Evolutionary conservation across 2,329 filamentous ascomycete genomes (phyloP).

Genomic region (Ophiostoma perfectum): DNA sequence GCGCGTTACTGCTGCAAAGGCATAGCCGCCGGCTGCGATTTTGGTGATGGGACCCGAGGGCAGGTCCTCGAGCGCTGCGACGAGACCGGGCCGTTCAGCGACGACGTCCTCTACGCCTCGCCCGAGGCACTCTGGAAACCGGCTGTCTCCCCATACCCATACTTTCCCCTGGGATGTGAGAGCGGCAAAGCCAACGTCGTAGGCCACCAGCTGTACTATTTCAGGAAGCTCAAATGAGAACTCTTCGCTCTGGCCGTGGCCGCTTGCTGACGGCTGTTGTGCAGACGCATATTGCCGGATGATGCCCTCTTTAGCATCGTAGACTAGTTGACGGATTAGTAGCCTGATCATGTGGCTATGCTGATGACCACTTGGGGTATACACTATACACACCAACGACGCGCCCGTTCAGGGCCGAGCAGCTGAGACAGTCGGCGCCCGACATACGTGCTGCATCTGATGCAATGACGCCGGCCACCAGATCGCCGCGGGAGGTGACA

Average conservation of each 20-base stretch:
- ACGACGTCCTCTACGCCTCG: slow-evolving; percentile 41
- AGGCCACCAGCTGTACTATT: slow-evolving; percentile 42
- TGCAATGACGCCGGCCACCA: background rate
- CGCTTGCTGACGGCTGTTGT: background rate
- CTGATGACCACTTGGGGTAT: no score
- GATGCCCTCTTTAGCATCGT: background rate
- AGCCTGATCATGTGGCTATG: no score
- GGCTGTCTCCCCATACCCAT: slow-evolving; percentile 52
- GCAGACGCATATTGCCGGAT: slow-evolving; percentile 32
- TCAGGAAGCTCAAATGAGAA: slow-evolving; percentile 28
- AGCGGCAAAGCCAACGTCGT: slow-evolving; percentile 46
- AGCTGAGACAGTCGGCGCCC: background rate
- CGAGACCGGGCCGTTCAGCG: slow-evolving; percentile 41
- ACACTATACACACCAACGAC: background rate
- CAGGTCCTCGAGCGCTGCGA: slow-evolving; percentile 48
- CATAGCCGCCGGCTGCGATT: slow-evolving; percentile 53
- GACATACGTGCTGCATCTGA: background rate
- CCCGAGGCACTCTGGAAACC: slow-evolving; percentile 53
- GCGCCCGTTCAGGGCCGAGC: slow-evolving; percentile 11
- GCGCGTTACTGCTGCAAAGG: slow-evolving; percentile 52
- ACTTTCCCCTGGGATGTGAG: slow-evolving; percentile 43
- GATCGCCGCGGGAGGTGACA: background rate
- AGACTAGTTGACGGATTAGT: background rate
- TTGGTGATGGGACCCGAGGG: slow-evolving; percentile 47
- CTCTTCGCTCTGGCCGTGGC: background rate